Base-by-base conservation (phyloP, 768 basidiomycete species). In the Daedaleopsis sinensis region DNA sequence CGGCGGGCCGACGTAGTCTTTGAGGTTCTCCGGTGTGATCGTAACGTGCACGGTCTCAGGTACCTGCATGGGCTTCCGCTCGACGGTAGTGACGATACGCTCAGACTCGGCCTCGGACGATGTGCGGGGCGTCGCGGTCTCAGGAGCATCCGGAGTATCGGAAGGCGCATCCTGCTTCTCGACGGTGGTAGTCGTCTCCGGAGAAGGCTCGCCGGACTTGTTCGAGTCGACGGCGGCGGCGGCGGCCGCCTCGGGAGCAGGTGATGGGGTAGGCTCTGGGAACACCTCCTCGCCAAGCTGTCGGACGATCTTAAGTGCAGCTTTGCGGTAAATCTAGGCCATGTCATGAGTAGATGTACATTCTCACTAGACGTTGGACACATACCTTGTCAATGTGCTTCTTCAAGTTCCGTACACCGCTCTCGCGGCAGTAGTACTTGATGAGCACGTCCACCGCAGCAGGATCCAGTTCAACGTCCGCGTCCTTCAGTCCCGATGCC, bases 351-450 rank as follows among this genome's bases (percentile, higher is more conserved):
- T n/a, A 19, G 48, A n/a, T 32, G 43, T 24, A 52, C 38, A n/a
- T 11, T 10, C 18, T 38, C 21, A 32, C 21, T 23, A 39, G 52
- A 39, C n/a, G 12, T 46, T 12, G 15, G 49, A 24, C 32, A 19
- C 70, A 2, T 61, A 94, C 94, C 87, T 98, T 98, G 71, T 99
- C 96, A 57, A 99, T 96, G 69, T 96, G 92, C 77, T 99, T 98
- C 87, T 98, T 98, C 72, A 99, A 71, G 71, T 95, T 94, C 52
- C 97, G 81, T 35, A 99, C 97, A 47, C 97, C 97, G 67, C 94
- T 96, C 78, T 99, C 97, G 23, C 97, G 84, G 72, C 94, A 96
- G 74, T 98, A 98, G 74, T 95, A 98, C 72, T 96, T 91, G 78
- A 99, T 98, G 55, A 99, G 81, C 12, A 85, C 77, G 66, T 96